Percentiles rank a stretch among this genome's conserved stretches.
Conservation (phyloP, 441 rosid genomes). For the Gossypium aridum region DNA sequence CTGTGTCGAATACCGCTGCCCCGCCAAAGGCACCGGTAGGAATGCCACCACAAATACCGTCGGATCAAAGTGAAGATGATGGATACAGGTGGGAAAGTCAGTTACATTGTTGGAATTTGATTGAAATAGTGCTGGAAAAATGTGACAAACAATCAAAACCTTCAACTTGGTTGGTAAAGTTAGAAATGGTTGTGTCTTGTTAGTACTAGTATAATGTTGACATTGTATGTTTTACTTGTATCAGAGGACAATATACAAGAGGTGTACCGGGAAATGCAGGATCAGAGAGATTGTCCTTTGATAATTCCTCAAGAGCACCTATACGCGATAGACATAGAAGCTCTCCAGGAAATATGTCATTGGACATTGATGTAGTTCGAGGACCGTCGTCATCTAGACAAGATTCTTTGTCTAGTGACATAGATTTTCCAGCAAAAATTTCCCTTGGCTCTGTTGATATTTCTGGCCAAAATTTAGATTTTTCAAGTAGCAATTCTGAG, state of each 20-base stretch:
- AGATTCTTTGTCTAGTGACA: constrained; percentile 25
- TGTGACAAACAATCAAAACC: background rate
- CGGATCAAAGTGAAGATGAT: constrained; percentile 29
- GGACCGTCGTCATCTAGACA: constrained; percentile 18
- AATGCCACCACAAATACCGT: constrained; percentile 15
- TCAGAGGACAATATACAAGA: constrained; percentile 20
- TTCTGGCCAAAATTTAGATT: constrained; percentile 28
- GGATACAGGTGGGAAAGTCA: constrained; percentile 29
- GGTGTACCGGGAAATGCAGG: constrained; percentile 18
- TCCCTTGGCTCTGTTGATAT: constrained; percentile 39
- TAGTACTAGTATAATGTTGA: background rate
- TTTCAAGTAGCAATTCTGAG: constrained; percentile 13
- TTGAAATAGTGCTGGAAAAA: background rate
- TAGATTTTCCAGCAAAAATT: constrained; percentile 24
- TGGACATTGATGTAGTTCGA: constrained; percentile 29
- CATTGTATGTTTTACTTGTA: background rate
- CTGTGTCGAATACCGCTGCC: constrained; percentile 31
- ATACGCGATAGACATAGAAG: constrained; percentile 23
- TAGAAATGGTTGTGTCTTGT: background rate
- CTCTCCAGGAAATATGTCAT: constrained; percentile 24
- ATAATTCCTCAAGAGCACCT: constrained; percentile 17
- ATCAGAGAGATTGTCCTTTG: constrained; percentile 32
- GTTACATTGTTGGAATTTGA: constrained; percentile 9
- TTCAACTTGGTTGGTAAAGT: background rate
- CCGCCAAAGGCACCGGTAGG: constrained; percentile 42